These are phyloP conservation scores for Irpex sp. DNA, from an alignment of 1,284 basidiomycete species.

Conservation along the genomic window DNA sequence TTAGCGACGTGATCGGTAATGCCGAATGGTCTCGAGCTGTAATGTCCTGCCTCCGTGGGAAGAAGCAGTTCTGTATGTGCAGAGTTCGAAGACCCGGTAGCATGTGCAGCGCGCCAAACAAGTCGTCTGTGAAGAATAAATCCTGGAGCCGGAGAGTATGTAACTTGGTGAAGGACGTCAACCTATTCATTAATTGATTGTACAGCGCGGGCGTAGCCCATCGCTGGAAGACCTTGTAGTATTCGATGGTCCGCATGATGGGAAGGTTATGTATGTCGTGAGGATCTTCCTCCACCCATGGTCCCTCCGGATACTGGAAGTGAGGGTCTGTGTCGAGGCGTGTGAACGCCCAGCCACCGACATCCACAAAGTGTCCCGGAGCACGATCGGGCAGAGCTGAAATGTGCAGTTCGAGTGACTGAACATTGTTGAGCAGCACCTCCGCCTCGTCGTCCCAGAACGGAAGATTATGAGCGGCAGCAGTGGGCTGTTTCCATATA, in stretches of 20 bases:
- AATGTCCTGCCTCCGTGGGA: constrained; percentile 19
- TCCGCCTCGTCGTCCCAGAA: constrained; percentile 17
- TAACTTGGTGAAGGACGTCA: constrained; percentile 29
- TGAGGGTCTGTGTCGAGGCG: not conserved
- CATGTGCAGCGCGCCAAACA: constrained; percentile 31
- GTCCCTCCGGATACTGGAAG: constrained; percentile 4
- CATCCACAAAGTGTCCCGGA: constrained; percentile 12
- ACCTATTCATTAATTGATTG: constrained; percentile 25
- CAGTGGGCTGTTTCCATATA: constrained; percentile 29
- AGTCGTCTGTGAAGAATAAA: constrained; percentile 29
- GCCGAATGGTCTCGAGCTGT: constrained; percentile 23
- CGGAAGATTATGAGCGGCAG: constrained; percentile 18
- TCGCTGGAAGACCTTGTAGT: constrained; percentile 11
- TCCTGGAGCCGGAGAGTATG: constrained; percentile 28
- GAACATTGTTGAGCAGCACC: constrained; percentile 18
- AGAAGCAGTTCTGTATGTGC: constrained; percentile 32
- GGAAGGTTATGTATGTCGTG: constrained; percentile 1
- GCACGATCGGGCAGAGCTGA: constrained; percentile 19
- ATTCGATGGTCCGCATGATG: constrained; percentile 9
- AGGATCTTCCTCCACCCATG: constrained; percentile 3
- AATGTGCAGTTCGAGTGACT: constrained; percentile 21
- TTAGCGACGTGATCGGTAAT: constrained; percentile 36
- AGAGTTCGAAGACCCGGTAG: constrained; percentile 32
- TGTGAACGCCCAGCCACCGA: constrained; percentile 5
- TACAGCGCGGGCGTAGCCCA: constrained; percentile 27